Evolutionary conservation across 768 basidiomycete genomes (phyloP).

Genomic region (Lentinus brumalis): DNA sequence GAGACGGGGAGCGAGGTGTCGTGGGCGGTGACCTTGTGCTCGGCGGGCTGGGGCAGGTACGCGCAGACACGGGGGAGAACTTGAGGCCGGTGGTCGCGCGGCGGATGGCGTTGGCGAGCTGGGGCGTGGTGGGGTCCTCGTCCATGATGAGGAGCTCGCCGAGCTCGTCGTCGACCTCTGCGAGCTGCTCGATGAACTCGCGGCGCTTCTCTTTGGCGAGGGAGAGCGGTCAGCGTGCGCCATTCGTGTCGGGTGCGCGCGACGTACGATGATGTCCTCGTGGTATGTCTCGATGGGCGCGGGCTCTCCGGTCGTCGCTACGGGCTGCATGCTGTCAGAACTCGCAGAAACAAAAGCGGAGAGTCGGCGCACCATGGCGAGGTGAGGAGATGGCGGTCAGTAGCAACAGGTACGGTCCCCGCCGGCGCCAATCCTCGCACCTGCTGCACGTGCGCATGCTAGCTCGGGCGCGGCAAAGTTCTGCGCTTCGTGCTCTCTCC

Average conservation of each 20-base stretch:
- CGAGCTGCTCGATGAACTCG: constrained; percentile 92
- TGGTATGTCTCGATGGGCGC: constrained; percentile 93
- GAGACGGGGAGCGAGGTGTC: constrained; percentile 68
- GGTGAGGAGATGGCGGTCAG: too few species aligned
- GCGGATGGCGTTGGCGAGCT: constrained; percentile 83
- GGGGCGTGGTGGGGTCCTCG: constrained; percentile 65
- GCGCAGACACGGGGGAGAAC: constrained; percentile 96
- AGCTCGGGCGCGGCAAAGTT: neutral
- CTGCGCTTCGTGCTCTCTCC: neutral
- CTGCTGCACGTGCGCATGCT: neutral
- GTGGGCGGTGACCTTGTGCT: constrained; percentile 77
- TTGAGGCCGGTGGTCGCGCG: constrained; percentile 86
- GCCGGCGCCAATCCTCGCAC: too few species aligned
- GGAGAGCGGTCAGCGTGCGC: constrained; percentile 10
- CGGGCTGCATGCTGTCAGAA: constrained; percentile 5
- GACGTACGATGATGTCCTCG: constrained; percentile 95
- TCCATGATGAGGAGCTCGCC: constrained; percentile 91
- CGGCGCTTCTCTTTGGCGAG: constrained; percentile 82
- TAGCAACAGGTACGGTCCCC: too few species aligned
- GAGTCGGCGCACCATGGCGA: too few species aligned
- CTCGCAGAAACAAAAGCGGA: too few species aligned
- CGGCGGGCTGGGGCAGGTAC: constrained; percentile 90
- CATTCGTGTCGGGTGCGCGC: neutral
- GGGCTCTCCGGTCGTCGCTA: constrained; percentile 37
- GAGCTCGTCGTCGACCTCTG: constrained; percentile 94